Evolutionary conservation across 202 grass and related monocot genomes (phyloP), one percentile per base, ranked within the genome.

Genomic region (Carex sylvatica): DNA sequence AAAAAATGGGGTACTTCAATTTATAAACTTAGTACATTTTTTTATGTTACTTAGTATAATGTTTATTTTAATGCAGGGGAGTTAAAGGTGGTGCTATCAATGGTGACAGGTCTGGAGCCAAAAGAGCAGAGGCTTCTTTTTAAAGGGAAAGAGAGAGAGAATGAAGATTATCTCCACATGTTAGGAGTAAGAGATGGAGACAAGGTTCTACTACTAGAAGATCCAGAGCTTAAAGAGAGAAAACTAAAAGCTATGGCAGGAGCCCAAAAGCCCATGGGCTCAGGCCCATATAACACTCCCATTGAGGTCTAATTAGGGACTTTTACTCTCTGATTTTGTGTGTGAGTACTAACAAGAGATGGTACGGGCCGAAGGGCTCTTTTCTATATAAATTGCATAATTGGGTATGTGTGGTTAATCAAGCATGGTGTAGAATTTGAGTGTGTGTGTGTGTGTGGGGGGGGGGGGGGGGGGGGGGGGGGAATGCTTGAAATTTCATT

Each of bases 61-160:
- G 15, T 52, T 69, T 69, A 60, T 62, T 12, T 58, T 16, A 70
- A 85, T 84, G 55, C 86, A 98, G 95, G 92, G 15, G 90, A 95
- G 28, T 85, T 95, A 84, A 98, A 98, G 82, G 79, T 88, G 72
- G 70, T 89, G 30, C 51, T 95, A 55, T 85, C 90, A 71, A 88
- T 93, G 89, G 82, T 85, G 82, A 95, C 92, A 69, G 92, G 92
- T 23, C 65, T 98, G 22, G 89, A 95, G 80, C 89, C 95, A 11
- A 88, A 78, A 81, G 95, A 98, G 87, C 95, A 98, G 90, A 93
- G 95, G 88, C 84, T 98, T 55, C n/a, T 98, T 44, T 98, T 98
- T 82, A 94, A 84, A 81, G 92, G 95, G 4, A 98, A 95, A 66
- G 95, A 98, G 86, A 94, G 89, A 83, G 92, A 98, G 26, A 93